Percentiles rank a stretch among this genome's conserved stretches.
phyloP scores from a whole-genome alignment of 164 flowering plant genomes.

The Litsea cubeba region DNA sequence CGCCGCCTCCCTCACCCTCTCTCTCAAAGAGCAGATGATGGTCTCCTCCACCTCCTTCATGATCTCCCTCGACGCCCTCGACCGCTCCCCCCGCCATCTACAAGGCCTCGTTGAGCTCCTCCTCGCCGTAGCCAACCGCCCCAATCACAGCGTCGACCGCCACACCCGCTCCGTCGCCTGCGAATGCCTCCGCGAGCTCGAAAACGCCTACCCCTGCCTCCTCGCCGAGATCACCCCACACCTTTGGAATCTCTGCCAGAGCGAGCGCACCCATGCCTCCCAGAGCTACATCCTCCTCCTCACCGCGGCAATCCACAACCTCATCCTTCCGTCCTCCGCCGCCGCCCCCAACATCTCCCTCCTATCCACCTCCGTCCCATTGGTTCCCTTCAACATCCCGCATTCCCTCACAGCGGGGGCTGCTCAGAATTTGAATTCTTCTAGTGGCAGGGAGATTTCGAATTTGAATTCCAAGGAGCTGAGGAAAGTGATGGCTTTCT shows the following conservation, averaged over 20 bases:
- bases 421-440: not conserved
- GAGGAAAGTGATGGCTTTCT: conserved; percentile 72
- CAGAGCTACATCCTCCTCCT: conserved; percentile 71
- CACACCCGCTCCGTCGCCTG: conserved; percentile 69
- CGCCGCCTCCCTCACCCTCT: conserved; percentile 27
- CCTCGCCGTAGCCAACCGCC: conserved; percentile 62
- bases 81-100: conserved; percentile 13
- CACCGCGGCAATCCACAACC: conserved; percentile 41
- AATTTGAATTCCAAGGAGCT: conserved; percentile 58
- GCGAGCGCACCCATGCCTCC: conserved; percentile 85
- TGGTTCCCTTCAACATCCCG: conserved; percentile 77
- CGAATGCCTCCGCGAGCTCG: conserved; percentile 87
- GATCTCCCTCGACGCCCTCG: conserved; percentile 22
- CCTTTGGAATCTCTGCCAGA: conserved; percentile 77
- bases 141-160: conserved; percentile 81
- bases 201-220: conserved; percentile 62
- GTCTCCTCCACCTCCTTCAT: conserved; percentile 55
- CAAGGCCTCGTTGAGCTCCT: conserved; percentile 56
- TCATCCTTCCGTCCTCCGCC: conserved; percentile 23
- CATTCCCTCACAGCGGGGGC: conserved; percentile 26
- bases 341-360: conserved; percentile 34
- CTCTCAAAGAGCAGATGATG: conserved; percentile 69
- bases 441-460: conserved; percentile 19
- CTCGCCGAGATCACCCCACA: conserved; percentile 59
- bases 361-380: conserved; percentile 48